Percentiles rank a stretch among this genome's conserved stretches.
Evolutionary conservation across 768 basidiomycete genomes (phyloP).

Genomic region (Sistotremastrum suecicum): DNA sequence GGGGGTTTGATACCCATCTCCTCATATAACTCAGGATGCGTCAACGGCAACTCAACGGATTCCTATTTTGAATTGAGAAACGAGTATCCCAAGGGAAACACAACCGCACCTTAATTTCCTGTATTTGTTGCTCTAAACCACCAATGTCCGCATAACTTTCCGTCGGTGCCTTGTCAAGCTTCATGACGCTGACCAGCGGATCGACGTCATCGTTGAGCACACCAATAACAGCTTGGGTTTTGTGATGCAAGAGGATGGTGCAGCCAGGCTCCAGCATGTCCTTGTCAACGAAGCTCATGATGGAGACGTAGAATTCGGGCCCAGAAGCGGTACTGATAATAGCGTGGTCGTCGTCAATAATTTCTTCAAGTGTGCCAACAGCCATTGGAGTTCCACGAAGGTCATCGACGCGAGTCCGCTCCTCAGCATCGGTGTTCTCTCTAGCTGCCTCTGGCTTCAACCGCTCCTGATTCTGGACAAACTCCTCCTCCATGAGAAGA

Average conservation of each 20-base stretch:
- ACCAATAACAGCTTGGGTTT: slow-evolving; percentile 88
- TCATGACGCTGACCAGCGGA: slow-evolving; percentile 96
- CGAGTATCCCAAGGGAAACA: background rate
- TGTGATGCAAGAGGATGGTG: slow-evolving; percentile 89
- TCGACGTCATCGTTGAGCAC: slow-evolving; percentile 92
- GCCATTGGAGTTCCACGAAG: slow-evolving; percentile 92
- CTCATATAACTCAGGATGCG: slow-evolving; percentile 96
- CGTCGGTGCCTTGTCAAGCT: slow-evolving; percentile 96
- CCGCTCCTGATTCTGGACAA: slow-evolving; percentile 83
- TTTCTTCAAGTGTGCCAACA: slow-evolving; percentile 96
- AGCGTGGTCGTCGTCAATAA: slow-evolving; percentile 98
- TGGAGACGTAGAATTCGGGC: slow-evolving; percentile 93
- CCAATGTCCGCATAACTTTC: slow-evolving; percentile 99
- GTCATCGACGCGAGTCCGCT: slow-evolving; percentile 86
- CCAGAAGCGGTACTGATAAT: slow-evolving; percentile 92
- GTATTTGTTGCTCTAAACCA: slow-evolving; percentile 91
- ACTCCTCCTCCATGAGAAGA: slow-evolving; percentile 88
- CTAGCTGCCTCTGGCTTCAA: slow-evolving; percentile 75
- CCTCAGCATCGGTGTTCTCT: slow-evolving; percentile 94
- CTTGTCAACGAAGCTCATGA: slow-evolving; percentile 98
- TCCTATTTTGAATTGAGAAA: slow-evolving; percentile 38
- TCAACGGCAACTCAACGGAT: slow-evolving; percentile 94
- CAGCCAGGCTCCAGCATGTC: slow-evolving; percentile 94
- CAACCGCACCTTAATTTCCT: slow-evolving; percentile 85
- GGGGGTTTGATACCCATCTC: slow-evolving; percentile 99